phyloP scores from a whole-genome alignment of 345 rosid species.

The Citrus reticulata region DNA sequence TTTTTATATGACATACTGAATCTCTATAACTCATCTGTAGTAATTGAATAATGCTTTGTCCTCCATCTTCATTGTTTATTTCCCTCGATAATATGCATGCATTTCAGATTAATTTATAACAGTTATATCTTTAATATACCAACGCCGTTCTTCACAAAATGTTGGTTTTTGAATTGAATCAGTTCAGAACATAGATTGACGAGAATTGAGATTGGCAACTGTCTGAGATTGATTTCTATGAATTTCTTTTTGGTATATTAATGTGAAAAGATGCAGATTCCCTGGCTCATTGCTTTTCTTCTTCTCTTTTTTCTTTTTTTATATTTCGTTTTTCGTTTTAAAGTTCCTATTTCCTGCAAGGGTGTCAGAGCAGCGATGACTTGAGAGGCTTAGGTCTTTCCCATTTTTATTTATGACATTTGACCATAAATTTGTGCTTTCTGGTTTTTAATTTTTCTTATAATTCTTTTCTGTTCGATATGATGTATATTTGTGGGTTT shows the following conservation, averaged over 20 bases:
- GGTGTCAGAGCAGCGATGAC: not conserved
- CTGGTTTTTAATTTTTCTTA: not conserved
- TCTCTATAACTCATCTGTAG: not conserved
- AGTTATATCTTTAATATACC: not conserved
- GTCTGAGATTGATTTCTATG: not conserved
- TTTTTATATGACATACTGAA: not conserved
- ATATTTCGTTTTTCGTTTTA: too few relatives aligned
- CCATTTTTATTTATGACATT: not conserved
- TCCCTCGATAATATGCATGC: too few relatives aligned
- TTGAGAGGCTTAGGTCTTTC: not conserved
- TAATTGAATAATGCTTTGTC: not conserved
- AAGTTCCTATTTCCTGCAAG: not conserved
- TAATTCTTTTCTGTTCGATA: not conserved
- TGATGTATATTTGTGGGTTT: not conserved
- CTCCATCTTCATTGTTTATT: not conserved
- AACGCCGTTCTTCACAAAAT: not conserved
- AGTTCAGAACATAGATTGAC: not conserved
- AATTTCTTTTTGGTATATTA: not conserved
- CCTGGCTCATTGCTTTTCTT: not conserved
- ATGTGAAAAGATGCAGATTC: not conserved
- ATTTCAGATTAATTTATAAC: not conserved
- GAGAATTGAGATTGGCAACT: not conserved
- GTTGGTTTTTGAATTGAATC: not conserved
- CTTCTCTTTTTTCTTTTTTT: not conserved
- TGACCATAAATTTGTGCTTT: not conserved